A percentile compares a stretch with the other conserved stretches of the same genome.
These are phyloP conservation scores for Sicyos edulis DNA, from an alignment of 306 rosid genomes.

Conservation along the genomic window DNA sequence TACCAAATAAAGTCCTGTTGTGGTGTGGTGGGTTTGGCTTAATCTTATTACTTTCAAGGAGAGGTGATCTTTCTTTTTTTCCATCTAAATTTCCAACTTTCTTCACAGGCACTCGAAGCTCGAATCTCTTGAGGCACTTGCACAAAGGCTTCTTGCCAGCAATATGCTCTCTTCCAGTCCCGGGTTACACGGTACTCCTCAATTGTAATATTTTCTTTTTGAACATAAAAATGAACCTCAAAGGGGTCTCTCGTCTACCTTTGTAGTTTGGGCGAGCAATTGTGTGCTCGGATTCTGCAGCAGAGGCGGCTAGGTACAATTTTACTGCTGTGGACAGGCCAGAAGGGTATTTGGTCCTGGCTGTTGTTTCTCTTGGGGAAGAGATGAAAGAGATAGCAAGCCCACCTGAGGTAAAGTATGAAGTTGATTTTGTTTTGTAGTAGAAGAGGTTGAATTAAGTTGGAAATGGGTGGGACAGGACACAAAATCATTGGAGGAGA, in stretches of 20 bases:
- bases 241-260: neutral
- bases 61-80: too few relatives aligned
- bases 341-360: conserved; percentile 80
- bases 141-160: conserved; percentile 75
- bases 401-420: conserved; percentile 43
- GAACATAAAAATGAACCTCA: neutral
- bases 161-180: conserved; percentile 61
- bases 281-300: conserved; percentile 76
- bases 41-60: neutral
- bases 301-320: conserved; percentile 72
- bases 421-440: neutral
- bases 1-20: conserved; percentile 69
- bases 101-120: conserved; percentile 54
- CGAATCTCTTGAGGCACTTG: conserved; percentile 76
- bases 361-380: conserved; percentile 70
- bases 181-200: conserved; percentile 62
- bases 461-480: conserved; percentile 36
- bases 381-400: conserved; percentile 36
- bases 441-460: neutral
- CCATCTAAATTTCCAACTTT: too few relatives aligned
- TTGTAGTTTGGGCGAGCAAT: conserved; percentile 66
- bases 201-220: neutral
- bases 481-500: conserved; percentile 47
- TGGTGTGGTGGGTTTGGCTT: conserved; percentile 68
- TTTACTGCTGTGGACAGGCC: conserved; percentile 78